A percentile compares a stretch with the other conserved stretches of the same genome.
Conservation (phyloP, 2,329 filamentous ascomycete species). For the Botryotinia convoluta region DNA sequence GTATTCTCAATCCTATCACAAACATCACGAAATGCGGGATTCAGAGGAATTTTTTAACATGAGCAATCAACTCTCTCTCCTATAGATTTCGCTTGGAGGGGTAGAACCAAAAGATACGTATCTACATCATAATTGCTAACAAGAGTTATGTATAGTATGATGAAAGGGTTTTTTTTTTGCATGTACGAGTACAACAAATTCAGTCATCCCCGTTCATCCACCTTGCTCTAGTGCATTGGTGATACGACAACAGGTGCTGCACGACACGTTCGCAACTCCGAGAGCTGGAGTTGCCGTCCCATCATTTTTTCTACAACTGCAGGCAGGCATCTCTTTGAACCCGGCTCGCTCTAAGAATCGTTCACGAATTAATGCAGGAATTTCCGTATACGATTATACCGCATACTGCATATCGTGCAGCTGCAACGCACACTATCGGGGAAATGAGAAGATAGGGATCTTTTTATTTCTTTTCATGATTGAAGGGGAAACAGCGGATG, state of each 20-base stretch:
- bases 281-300: conserved; percentile 17
- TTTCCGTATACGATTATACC: conserved; percentile 5
- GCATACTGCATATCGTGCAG: conserved; percentile 9
- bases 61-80: conserved; percentile 6
- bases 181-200: not conserved
- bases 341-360: not conserved
- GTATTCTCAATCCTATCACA: conserved; percentile 12
- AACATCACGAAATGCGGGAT: conserved; percentile 2
- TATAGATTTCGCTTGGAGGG: not conserved
- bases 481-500: not conserved
- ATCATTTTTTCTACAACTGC: conserved; percentile 8
- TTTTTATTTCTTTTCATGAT: conserved; percentile 1
- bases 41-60: not conserved
- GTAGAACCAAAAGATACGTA: not conserved
- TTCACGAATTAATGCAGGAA: conserved; percentile 9
- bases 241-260: conserved; percentile 19
- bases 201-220: not conserved
- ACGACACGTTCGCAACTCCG: conserved; percentile 19
- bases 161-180: not conserved
- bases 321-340: conserved; percentile 9
- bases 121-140: not conserved
- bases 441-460: conserved; percentile 9
- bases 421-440: conserved; percentile 16
- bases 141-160: not conserved
- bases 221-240: not conserved